phyloP scores from a whole-genome alignment of 805 yeast species.

The Wickerhamomyces rabaulensis region DNA sequence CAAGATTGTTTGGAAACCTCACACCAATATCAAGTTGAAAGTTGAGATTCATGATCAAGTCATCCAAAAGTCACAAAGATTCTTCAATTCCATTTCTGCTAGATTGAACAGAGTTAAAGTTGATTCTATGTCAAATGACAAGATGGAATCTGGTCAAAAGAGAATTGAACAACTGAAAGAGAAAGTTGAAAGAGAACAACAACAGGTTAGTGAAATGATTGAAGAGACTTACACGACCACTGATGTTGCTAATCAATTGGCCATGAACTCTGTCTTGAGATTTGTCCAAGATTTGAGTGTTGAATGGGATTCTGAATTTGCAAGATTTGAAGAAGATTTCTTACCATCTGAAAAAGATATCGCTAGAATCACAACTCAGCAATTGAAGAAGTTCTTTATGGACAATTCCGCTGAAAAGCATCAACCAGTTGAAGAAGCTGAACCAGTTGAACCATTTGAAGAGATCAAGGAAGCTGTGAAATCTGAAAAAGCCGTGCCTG shows the following conservation, averaged over 20 bases:
- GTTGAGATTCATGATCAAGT: slow-evolving; percentile 54
- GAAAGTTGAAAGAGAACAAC: slow-evolving; percentile 47
- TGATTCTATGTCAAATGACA: slow-evolving; percentile 67
- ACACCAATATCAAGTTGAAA: slow-evolving; percentile 63
- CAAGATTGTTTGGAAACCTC: slow-evolving; percentile 65
- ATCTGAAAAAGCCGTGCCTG: background rate
- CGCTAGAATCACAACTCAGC: slow-evolving; percentile 83
- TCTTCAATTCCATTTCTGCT: slow-evolving; percentile 68
- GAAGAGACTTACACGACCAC: slow-evolving; percentile 49
- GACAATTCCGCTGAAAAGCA: slow-evolving; percentile 37
- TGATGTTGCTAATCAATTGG: slow-evolving; percentile 59
- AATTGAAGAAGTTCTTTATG: slow-evolving; percentile 66
- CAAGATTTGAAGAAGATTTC: slow-evolving; percentile 69
- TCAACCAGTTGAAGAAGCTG: slow-evolving; percentile 15
- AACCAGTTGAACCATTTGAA: slow-evolving; percentile 2
- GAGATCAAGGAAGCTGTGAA: slow-evolving; percentile 10
- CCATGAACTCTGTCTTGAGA: slow-evolving; percentile 64
- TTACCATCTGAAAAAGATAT: slow-evolving; percentile 93
- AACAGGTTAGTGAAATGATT: slow-evolving; percentile 38
- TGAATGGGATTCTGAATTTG: slow-evolving; percentile 81
- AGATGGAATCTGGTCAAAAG: slow-evolving; percentile 61
- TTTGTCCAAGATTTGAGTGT: slow-evolving; percentile 77
- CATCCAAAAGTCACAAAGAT: slow-evolving; percentile 43
- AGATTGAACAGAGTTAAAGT: slow-evolving; percentile 71
- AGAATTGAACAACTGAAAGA: slow-evolving; percentile 54